A percentile compares a stretch with the other conserved stretches of the same genome.
Conservation (phyloP, 2,329 filamentous ascomycete genomes). For the Pleurostoma richardsiae region DNA sequence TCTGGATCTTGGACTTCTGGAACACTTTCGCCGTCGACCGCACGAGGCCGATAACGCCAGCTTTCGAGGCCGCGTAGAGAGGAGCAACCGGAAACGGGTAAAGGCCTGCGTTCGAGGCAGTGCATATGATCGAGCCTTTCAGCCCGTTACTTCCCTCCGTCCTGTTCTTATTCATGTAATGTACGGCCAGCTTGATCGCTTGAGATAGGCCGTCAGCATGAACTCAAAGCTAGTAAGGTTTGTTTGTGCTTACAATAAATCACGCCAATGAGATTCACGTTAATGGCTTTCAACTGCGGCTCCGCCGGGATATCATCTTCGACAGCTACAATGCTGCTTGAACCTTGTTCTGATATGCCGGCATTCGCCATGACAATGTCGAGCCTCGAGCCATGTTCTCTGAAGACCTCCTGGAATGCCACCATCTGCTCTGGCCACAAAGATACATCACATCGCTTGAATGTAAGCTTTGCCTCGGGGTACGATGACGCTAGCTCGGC, state of each 20-base stretch:
- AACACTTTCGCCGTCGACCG: constrained; percentile 37
- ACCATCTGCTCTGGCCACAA: constrained; percentile 27
- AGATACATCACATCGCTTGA: constrained; percentile 28
- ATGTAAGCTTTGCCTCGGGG: constrained; percentile 17
- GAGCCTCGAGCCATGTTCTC: constrained; percentile 18
- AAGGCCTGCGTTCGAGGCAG: constrained; percentile 46
- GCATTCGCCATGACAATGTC: constrained; percentile 46
- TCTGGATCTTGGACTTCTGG: constrained; percentile 34
- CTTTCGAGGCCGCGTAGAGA: constrained; percentile 42
- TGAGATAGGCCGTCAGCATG: not conserved
- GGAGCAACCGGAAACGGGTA: constrained; percentile 47
- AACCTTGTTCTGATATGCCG: constrained; percentile 36
- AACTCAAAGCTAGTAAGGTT: too few relatives aligned
- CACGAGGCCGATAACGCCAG: constrained; percentile 42
- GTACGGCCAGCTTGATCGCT: constrained; percentile 43
- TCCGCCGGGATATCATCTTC: constrained; percentile 23
- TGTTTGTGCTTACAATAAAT: constrained; percentile 34
- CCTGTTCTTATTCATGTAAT: constrained; percentile 43
- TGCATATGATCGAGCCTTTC: constrained; percentile 44
- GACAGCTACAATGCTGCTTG: constrained; percentile 16
- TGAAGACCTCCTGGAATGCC: constrained; percentile 17
- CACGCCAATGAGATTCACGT: constrained; percentile 31
- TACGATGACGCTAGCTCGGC: constrained; percentile 17
- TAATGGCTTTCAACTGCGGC: constrained; percentile 27
- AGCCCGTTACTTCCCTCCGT: constrained; percentile 11